These are phyloP conservation scores for Tricharina praecox DNA, from an alignment of 495 filamentous ascomycete species.

Conservation along the genomic window DNA sequence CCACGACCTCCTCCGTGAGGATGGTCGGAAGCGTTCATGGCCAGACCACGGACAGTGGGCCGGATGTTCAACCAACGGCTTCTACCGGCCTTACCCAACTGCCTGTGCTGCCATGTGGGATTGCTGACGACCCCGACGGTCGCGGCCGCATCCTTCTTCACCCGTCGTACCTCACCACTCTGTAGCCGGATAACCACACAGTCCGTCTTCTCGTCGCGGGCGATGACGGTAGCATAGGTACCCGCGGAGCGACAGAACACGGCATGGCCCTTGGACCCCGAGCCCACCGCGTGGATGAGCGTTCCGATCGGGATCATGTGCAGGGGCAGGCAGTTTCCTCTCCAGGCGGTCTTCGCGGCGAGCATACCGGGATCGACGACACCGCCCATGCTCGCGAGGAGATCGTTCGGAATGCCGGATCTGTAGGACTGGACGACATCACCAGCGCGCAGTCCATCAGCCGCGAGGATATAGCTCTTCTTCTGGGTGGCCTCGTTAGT, in stretches of 20 bases:
- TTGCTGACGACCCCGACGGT: conserved; percentile 91
- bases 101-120: conserved; percentile 68
- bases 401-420: conserved; percentile 63
- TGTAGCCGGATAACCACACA: conserved; percentile 69
- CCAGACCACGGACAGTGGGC: conserved; percentile 86
- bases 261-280: conserved; percentile 49
- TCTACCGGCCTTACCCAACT: conserved; percentile 86
- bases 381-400: conserved; percentile 82
- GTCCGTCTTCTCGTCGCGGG: conserved; percentile 59
- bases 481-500: conserved; percentile 47
- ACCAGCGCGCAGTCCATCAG: conserved; percentile 81
- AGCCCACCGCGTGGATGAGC: conserved; percentile 76
- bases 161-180: conserved; percentile 76
- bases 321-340: conserved; percentile 86
- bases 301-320: conserved; percentile 89
- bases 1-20: conserved; percentile 96
- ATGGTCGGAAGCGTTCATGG: conserved; percentile 96
- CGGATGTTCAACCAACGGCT: conserved; percentile 82
- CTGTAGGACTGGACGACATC: conserved; percentile 84
- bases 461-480: conserved; percentile 79
- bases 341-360: conserved; percentile 79
- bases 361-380: conserved; percentile 82
- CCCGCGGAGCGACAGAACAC: conserved; percentile 90
- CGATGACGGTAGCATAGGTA: conserved; percentile 70
- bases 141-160: conserved; percentile 79